Evolutionary conservation across 441 rosid genomes (phyloP), one percentile per base, ranked within the genome.

Genomic region (Mallotus repandus): DNA sequence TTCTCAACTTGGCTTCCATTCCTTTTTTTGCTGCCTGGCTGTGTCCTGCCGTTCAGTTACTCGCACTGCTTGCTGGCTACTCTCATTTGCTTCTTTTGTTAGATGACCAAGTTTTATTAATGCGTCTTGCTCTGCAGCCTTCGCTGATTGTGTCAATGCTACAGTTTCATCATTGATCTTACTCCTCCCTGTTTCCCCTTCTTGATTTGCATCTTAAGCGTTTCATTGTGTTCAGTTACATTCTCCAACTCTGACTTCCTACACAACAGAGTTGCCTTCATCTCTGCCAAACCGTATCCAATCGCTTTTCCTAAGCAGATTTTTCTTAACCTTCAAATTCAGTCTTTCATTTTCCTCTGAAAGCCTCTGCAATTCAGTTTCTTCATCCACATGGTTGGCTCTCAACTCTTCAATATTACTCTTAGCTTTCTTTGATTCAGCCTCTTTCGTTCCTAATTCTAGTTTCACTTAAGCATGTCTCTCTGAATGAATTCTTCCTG

Each of bases 401-500:
- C 81, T 87, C 81, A 90, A 54, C 83, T 86, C 94, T 60, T 88
- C 84, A 14, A 80, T 77, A 74, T 81, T 82, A 29, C 81, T 56
- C 80, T 83, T 90, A n/a, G 81, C 82, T 81, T 84, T 84, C 81
- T 86, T 25, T 25, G 74, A 63, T 77, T 87, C 90, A 2, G 84
- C 82, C 76, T 89, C 91, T 21, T 83, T 86, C 76, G 86, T 80
- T 11, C 76, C 78, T 11, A 84, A 70, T 76, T 88, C 92, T 0
- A 78, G 71, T 66, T 89, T 92, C 6, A 79, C 77, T 48, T 32
- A 93, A 76, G 94, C 94, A 68, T 84, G 84, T 82, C 94, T 79
- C 94, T 89, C 49, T 78, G 94, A 48, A 93, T 88, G 72, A 89
- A 89, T 80, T 92, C 97, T 78, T 91, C 97, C 55, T 92, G 94